A percentile compares a stretch with the other conserved stretches of the same genome.
These are phyloP conservation scores for Talaromyces nanjingensis DNA, from an alignment of 495 filamentous ascomycete species.

Conservation along the genomic window DNA sequence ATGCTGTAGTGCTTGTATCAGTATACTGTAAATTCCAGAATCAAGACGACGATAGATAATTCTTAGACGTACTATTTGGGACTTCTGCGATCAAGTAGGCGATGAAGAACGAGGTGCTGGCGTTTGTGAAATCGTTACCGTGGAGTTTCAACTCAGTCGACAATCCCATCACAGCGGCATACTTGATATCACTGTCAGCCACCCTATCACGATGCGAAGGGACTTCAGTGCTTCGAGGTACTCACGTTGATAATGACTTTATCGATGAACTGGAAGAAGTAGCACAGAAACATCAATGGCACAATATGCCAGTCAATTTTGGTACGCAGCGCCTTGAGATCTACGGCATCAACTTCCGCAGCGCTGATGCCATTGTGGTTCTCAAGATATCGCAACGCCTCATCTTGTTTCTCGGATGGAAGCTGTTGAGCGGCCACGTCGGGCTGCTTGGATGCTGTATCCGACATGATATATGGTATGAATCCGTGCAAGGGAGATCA, in stretches of 20 bases:
- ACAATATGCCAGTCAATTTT: conserved; percentile 50
- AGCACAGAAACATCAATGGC: conserved; percentile 53
- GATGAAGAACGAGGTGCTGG: conserved; percentile 49
- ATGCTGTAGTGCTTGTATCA: conserved; percentile 10
- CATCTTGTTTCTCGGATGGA: conserved; percentile 18
- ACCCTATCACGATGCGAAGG: not conserved
- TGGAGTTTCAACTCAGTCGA: conserved; percentile 38
- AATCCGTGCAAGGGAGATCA: not conserved
- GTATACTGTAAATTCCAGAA: not conserved
- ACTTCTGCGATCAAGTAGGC: conserved; percentile 49
- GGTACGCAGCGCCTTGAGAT: conserved; percentile 32
- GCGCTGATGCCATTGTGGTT: conserved; percentile 16
- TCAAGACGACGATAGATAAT: not conserved
- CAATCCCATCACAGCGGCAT: conserved; percentile 54
- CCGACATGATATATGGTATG: not conserved
- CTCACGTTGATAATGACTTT: conserved; percentile 57
- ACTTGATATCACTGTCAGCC: conserved; percentile 21
- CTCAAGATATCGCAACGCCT: conserved; percentile 30
- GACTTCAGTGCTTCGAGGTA: too few relatives aligned
- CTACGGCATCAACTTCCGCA: conserved; percentile 16
- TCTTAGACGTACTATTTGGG: conserved; percentile 36
- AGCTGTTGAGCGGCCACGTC: conserved; percentile 3
- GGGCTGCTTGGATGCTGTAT: conserved; percentile 13
- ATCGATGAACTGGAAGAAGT: conserved; percentile 61
- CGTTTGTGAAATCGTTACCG: conserved; percentile 48